Conservation (phyloP, 179 eudicot species). For the Beta corolliflora region DNA sequence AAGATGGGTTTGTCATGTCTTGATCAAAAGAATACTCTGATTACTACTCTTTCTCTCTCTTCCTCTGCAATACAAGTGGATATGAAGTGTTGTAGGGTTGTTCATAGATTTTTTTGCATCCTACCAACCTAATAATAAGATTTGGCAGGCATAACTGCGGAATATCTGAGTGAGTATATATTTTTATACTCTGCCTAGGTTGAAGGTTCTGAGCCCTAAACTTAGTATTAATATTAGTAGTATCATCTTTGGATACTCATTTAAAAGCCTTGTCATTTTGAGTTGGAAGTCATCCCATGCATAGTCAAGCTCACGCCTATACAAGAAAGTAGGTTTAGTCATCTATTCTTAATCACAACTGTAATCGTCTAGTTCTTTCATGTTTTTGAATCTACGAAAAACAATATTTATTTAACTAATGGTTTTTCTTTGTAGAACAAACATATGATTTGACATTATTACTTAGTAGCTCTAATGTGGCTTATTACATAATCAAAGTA, state of each 20-base stretch:
- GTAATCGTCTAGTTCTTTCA: too few species aligned
- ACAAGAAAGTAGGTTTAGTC: neutral
- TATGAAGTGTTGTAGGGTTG: neutral
- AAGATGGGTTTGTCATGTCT: constrained; percentile 37
- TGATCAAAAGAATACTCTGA: constrained; percentile 15
- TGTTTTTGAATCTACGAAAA: too few species aligned
- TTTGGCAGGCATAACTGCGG: constrained; percentile 25
- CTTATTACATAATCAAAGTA: too few species aligned
- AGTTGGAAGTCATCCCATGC: neutral
- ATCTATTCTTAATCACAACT: neutral
- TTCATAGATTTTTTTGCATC: constrained; percentile 15
- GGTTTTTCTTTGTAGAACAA: too few species aligned
- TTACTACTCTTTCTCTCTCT: neutral
- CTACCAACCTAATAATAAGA: constrained; percentile 18
- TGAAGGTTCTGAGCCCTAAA: neutral
- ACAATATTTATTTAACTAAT: too few species aligned
- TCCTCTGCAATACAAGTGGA: neutral
- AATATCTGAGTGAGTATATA: neutral
- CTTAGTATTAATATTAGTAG: constrained; percentile 7
- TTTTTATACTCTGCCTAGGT: neutral
- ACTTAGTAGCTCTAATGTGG: too few species aligned
- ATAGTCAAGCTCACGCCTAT: neutral
- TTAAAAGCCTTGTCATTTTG: neutral
- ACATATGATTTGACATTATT: too few species aligned
- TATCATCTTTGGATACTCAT: constrained; percentile 39